A percentile compares a stretch with the other conserved stretches of the same genome.
Conservation (phyloP, 306 rosid genomes). For the Rubus idaeus region DNA sequence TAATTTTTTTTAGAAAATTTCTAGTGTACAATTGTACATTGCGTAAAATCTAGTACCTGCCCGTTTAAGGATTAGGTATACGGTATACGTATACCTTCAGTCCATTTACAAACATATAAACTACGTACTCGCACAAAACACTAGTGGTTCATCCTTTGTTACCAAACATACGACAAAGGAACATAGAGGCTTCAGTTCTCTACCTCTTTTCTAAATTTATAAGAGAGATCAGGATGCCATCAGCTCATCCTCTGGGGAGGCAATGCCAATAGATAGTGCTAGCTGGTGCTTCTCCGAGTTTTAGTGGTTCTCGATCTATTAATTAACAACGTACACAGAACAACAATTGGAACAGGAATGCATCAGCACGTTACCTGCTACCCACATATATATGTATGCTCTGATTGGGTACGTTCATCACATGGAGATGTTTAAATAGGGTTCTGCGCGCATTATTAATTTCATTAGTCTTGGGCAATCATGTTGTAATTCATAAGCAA, state of each 20-base stretch:
- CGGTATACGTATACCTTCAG: too few relatives aligned
- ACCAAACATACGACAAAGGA: background rate
- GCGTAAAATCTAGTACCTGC: too few relatives aligned
- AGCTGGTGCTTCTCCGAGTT: conserved; percentile 32
- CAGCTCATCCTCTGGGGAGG: conserved; percentile 25
- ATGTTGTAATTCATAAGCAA: conserved; percentile 5
- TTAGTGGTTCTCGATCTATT: conserved; percentile 28
- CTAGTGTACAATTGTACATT: too few relatives aligned
- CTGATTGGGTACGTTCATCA: background rate
- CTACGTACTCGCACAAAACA: too few relatives aligned
- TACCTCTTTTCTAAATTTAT: conserved; percentile 50
- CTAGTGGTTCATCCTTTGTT: too few relatives aligned
- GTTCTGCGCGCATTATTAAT: background rate
- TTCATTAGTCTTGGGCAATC: background rate
- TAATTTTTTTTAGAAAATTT: too few relatives aligned
- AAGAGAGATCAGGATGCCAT: conserved; percentile 25
- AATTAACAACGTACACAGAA: background rate
- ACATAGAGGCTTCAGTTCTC: conserved; percentile 42
- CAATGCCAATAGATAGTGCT: conserved; percentile 21
- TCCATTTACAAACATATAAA: too few relatives aligned
- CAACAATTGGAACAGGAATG: conserved; percentile 32
- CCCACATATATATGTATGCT: conserved; percentile 21
- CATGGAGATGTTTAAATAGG: background rate
- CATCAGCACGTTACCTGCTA: conserved; percentile 18
- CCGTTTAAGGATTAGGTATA: too few relatives aligned